phyloP scores from a whole-genome alignment of 2,329 filamentous ascomycete species.

The Calonectria pauciramosa region DNA sequence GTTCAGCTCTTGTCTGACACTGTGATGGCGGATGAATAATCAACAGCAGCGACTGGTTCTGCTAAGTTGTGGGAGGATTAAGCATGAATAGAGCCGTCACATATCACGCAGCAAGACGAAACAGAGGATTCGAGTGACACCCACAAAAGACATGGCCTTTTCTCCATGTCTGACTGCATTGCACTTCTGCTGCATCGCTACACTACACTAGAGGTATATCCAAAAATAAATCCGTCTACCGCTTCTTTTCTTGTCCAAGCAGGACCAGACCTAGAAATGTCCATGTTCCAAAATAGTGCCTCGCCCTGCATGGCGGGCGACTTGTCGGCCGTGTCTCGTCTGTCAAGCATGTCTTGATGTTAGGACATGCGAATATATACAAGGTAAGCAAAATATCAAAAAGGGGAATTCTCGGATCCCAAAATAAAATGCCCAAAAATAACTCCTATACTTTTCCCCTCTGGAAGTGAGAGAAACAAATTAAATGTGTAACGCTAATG shows the following conservation, averaged over 20 bases:
- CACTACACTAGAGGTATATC: slow-evolving; percentile 1
- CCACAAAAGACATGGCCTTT: not conserved
- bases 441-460: slow-evolving; percentile 12
- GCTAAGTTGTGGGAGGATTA: not conserved
- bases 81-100: not conserved
- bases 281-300: slow-evolving; percentile 10
- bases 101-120: not conserved
- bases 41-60: not conserved
- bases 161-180: not conserved
- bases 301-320: not conserved
- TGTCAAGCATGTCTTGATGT: not conserved
- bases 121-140: not conserved
- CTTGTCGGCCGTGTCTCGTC: slow-evolving; percentile 12
- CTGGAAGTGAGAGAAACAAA: not conserved
- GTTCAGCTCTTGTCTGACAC: not conserved
- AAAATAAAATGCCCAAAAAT: slow-evolving; percentile 5
- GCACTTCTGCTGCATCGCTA: not conserved
- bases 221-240: slow-evolving; percentile 1
- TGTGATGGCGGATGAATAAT: not conserved
- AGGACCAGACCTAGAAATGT: not conserved
- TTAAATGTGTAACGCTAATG: slow-evolving; percentile 5
- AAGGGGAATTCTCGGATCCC: not conserved
- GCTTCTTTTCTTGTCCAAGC: not conserved
- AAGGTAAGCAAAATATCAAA: not conserved
- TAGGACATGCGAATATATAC: slow-evolving; percentile 3